Evolutionary conservation across 2,329 filamentous ascomycete species (phyloP).

Genomic region (Diplodia intermedia): DNA sequence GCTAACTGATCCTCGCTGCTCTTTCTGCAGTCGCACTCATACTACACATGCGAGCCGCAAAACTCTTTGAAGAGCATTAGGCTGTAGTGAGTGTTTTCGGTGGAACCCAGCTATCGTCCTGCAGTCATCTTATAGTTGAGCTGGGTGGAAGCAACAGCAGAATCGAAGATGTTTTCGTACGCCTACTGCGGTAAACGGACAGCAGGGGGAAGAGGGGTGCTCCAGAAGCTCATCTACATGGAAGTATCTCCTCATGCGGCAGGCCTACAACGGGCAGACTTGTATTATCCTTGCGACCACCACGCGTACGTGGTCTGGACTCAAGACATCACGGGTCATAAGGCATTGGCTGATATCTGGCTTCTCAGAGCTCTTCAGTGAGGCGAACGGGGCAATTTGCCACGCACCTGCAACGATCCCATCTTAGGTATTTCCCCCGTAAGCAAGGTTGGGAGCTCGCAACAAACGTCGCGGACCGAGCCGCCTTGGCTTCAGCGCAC

Average conservation of each 20-base stretch:
- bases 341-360: too few relatives aligned
- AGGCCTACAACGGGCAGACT: too few relatives aligned
- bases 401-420: constrained; percentile 8
- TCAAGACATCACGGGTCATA: not conserved
- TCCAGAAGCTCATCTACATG: too few relatives aligned
- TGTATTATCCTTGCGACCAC: too few relatives aligned
- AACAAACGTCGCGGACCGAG: constrained; percentile 24
- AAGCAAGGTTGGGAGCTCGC: constrained; percentile 10
- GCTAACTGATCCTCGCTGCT: constrained; percentile 39
- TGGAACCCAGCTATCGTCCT: constrained; percentile 38
- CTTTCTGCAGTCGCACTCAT: constrained; percentile 40
- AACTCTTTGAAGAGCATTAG: constrained; percentile 38
- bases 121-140: too few relatives aligned
- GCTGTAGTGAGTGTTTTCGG: constrained; percentile 37
- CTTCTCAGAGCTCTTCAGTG: not conserved
- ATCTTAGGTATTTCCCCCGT: constrained; percentile 6
- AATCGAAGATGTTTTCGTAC: too few relatives aligned
- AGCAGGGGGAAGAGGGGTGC: too few relatives aligned
- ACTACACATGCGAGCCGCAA: constrained; percentile 41
- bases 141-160: too few relatives aligned
- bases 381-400: constrained; percentile 11
- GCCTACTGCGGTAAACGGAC: too few relatives aligned
- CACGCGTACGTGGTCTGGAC: too few relatives aligned
- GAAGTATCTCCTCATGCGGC: too few relatives aligned
- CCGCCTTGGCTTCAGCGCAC: constrained; percentile 23